Base-by-base conservation (phyloP, 2,329 filamentous ascomycete species). In the Knufia fluminis region DNA sequence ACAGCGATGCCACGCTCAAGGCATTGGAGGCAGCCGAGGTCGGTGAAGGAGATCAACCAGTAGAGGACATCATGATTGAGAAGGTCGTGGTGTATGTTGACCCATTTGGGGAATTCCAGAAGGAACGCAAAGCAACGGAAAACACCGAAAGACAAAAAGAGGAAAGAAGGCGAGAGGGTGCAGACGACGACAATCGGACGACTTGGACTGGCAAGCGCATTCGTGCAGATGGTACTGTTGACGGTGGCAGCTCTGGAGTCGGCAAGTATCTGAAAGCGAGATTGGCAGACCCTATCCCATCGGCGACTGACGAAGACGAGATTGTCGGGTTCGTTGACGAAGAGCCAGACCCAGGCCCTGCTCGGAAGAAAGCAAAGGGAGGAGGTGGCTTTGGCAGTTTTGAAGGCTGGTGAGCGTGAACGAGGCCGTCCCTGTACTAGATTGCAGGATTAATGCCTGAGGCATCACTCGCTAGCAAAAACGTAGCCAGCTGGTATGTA, bases 161-260 rank as follows among this genome's bases (percentile, higher is more conserved):
- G 54, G 36, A 53, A 53, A 12, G 53, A 45, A 42, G 60, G 62
- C 40, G 61, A 23, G 60, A 64, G 9, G 58, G 63, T 36, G 56
- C 75, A 50, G 70, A 77, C 1, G 91, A 94, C 48, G 91, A 96
- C 61, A 89, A 97, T 60, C 80, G 79, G 63, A 83, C 86, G 1
- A 98, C 92, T 2, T 98, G 92, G 92, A 97, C 92, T 2, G 92
- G 92, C 2, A 98, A 97, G 70, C 75, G 90, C 35, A 80, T 98
- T 44, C 74, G 89, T 22, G 75, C 72, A 1, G 79, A 84, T 60
- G 84, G 81, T 1, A 79, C 73, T 0, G 71, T 80, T 1, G 66
- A 66, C 9, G 71, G 68, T 4, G 67, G 62, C 4, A 66, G 59
- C 1, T 54, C 57, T n/a, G 72, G 72, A 2, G 76, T 83, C 8